phyloP scores from a whole-genome alignment of 257 asterid species.

The Salvia hispanica region DNA sequence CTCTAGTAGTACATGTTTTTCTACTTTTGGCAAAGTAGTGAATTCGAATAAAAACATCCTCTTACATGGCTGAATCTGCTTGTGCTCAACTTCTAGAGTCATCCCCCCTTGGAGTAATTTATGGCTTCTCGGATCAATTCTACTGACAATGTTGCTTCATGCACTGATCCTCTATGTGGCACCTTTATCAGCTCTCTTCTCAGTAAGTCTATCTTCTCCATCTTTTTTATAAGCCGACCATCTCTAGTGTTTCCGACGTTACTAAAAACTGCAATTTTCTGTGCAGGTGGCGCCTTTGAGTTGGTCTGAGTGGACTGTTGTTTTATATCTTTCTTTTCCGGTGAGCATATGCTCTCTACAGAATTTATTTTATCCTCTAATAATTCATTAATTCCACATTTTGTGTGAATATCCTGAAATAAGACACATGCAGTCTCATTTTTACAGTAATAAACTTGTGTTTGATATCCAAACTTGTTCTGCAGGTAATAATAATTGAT shows the following conservation, averaged over 20 bases:
- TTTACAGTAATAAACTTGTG: neutral
- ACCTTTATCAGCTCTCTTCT: constrained; percentile 88
- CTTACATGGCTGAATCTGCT: constrained; percentile 30
- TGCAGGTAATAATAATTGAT: constrained; percentile 90
- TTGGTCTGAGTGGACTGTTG: constrained; percentile 91
- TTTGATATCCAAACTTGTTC: neutral
- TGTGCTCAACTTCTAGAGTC: constrained; percentile 49
- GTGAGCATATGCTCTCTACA: constrained; percentile 52
- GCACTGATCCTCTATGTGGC: constrained; percentile 73
- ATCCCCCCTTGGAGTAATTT: constrained; percentile 97
- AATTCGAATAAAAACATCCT: neutral
- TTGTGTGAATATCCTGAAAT: neutral
- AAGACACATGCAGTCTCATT: neutral
- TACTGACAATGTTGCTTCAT: constrained; percentile 91
- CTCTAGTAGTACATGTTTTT: constrained; percentile 7
- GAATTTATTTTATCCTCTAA: neutral
- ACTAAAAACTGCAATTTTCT: constrained; percentile 23
- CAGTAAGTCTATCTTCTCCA: constrained; percentile 57
- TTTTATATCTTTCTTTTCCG: constrained; percentile 91
- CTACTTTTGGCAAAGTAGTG: constrained; percentile 15
- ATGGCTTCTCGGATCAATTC: constrained; percentile 95
- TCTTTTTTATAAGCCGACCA: constrained; percentile 18
- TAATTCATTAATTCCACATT: constrained; percentile 1
- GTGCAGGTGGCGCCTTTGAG: constrained; percentile 83
- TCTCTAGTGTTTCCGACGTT: neutral